Evolutionary conservation across 345 rosid species (phyloP).

Genomic region (Raphanus sativus): DNA sequence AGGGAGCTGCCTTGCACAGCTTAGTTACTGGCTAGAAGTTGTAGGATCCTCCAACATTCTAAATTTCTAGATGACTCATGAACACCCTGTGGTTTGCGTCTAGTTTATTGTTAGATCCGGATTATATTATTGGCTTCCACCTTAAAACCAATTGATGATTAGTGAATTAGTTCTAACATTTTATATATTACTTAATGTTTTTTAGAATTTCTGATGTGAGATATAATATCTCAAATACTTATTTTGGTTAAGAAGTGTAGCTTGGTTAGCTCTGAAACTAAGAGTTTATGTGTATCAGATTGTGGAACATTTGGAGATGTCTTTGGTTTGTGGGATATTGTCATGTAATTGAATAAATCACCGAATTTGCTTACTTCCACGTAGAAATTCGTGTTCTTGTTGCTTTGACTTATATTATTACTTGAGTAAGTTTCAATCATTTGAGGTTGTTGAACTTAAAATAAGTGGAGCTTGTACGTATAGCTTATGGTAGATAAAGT

Average conservation of each 20-base stretch:
- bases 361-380: not conserved
- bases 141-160: too few relatives aligned
- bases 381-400: not conserved
- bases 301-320: not conserved
- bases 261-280: constrained; percentile 1
- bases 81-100: not conserved
- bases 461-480: not conserved
- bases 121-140: too few relatives aligned
- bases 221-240: not conserved
- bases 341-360: not conserved
- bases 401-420: not conserved
- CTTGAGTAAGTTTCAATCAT: not conserved
- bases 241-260: not conserved
- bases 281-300: not conserved
- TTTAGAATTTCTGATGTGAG: too few relatives aligned
- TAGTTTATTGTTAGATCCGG: too few relatives aligned
- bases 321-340: not conserved
- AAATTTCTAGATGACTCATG: not conserved
- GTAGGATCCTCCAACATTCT: too few relatives aligned
- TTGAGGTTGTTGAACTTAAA: not conserved
- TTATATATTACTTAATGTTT: too few relatives aligned
- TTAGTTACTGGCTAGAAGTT: too few relatives aligned
- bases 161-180: too few relatives aligned
- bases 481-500: not conserved
- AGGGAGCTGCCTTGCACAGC: too few relatives aligned